Percentiles rank a stretch among this genome's conserved stretches.
Evolutionary conservation across 208 protist species (phyloP).

Genomic region (Leishmania tropica): DNA sequence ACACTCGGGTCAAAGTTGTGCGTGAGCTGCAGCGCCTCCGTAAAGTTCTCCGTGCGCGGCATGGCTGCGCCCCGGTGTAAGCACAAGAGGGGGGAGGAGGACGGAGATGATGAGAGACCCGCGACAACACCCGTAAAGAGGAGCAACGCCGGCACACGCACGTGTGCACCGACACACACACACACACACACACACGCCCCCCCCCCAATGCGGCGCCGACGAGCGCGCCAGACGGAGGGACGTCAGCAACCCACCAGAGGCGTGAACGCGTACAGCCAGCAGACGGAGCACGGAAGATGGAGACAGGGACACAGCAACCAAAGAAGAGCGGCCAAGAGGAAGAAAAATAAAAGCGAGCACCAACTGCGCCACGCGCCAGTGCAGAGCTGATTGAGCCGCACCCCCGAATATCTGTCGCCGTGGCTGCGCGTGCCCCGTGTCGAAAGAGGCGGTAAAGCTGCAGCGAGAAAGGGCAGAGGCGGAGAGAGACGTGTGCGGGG

Average conservation of each 20-base stretch:
- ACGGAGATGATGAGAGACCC: neutral
- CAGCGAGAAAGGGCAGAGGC: no score
- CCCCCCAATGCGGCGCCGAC: neutral
- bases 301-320: neutral
- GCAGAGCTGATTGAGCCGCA: neutral
- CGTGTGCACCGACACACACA: neutral
- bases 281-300: neutral
- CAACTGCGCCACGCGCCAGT: no score
- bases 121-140: neutral
- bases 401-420: neutral
- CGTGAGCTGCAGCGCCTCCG: constrained; percentile 63
- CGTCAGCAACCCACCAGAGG: neutral
- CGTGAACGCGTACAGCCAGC: neutral
- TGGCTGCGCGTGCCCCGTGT: neutral
- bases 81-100: neutral
- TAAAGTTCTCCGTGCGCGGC: constrained; percentile 53
- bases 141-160: neutral
- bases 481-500: no score
- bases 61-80: neutral
- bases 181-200: neutral
- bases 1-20: constrained; percentile 52
- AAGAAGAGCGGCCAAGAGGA: neutral
- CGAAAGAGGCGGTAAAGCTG: neutral
- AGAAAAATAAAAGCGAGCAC: no score
- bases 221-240: neutral